Percentiles rank a stretch among this genome's conserved stretches.
These are phyloP conservation scores for Pyrenochaeta sp. DNA, from an alignment of 2,329 filamentous ascomycete species.

Conservation along the genomic window DNA sequence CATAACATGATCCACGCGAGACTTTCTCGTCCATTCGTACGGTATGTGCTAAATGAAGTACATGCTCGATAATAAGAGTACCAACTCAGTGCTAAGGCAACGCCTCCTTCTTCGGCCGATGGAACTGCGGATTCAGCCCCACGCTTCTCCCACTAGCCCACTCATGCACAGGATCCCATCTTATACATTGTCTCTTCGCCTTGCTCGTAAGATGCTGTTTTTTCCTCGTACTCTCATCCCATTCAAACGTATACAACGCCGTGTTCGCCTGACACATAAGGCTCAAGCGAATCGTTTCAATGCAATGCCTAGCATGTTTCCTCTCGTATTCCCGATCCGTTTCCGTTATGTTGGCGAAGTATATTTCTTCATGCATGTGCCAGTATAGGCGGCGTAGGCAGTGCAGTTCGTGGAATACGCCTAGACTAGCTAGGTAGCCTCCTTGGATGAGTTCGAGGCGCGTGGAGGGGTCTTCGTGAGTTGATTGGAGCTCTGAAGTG, in stretches of 20 bases:
- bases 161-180: constrained; percentile 3
- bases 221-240: neutral
- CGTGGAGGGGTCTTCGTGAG: neutral
- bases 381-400: constrained; percentile 2
- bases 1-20: neutral
- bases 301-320: constrained; percentile 1
- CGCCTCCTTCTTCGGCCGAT: neutral
- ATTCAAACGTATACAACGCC: constrained; percentile 4
- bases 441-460: constrained; percentile 1
- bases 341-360: neutral
- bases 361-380: constrained; percentile 1
- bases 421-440: constrained; percentile 5
- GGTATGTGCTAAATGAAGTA: neutral
- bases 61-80: too few relatives aligned
- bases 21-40: too few relatives aligned
- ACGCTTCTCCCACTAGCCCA: constrained; percentile 4
- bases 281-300: neutral
- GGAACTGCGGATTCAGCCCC: neutral
- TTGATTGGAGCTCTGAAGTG: neutral
- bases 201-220: neutral
- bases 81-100: neutral
- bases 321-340: neutral
- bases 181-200: constrained; percentile 1
- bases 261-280: constrained; percentile 5
- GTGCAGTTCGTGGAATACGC: constrained; percentile 9